Percentiles rank a stretch among this genome's conserved stretches.
These are phyloP conservation scores for Dactylonectria estremocensis DNA, from an alignment of 2,329 filamentous ascomycete species.

Conservation along the genomic window DNA sequence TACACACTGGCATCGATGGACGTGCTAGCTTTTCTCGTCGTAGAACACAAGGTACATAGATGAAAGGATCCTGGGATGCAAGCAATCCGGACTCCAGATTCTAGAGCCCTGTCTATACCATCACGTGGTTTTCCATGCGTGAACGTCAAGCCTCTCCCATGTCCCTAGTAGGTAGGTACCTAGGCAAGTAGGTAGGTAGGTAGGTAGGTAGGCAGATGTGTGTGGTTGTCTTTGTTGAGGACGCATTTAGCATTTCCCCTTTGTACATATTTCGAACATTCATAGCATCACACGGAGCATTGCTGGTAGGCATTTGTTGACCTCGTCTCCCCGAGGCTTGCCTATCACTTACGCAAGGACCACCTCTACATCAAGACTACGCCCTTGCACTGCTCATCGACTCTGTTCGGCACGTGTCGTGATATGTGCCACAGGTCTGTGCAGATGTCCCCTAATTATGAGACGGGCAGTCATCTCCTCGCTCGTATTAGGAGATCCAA, in stretches of 20 bases:
- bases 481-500: constrained; percentile 6
- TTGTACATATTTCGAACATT: not conserved
- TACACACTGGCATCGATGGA: no score
- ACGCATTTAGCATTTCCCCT: not conserved
- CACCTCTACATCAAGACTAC: not conserved
- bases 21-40: not conserved
- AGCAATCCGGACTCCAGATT: no score
- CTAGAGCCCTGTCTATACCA: not conserved
- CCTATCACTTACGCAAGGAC: not conserved
- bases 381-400: not conserved
- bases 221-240: not conserved
- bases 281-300: not conserved
- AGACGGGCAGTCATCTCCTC: not conserved
- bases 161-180: not conserved
- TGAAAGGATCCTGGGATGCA: not conserved
- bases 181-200: not conserved
- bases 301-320: not conserved
- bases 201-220: not conserved
- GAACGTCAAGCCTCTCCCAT: not conserved
- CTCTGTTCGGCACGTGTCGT: not conserved
- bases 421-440: constrained; percentile 4
- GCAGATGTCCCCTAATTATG: not conserved
- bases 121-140: constrained; percentile 36
- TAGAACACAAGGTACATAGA: not conserved
- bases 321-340: not conserved